phyloP scores from a whole-genome alignment of 345 rosid species.

The Streptanthus diversifolius region DNA sequence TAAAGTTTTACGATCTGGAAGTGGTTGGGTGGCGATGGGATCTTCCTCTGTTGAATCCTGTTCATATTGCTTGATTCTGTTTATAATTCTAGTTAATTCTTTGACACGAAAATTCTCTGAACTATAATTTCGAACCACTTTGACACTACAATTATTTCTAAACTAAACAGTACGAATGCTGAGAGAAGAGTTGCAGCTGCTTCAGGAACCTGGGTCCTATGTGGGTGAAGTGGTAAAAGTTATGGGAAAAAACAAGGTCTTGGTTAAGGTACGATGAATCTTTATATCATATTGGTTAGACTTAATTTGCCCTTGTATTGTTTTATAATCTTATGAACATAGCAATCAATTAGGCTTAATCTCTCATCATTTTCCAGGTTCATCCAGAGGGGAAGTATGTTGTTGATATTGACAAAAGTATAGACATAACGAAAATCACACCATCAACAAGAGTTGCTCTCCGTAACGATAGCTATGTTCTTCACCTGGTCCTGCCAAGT shows the following conservation, averaged over 20 bases:
- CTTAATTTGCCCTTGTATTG: not conserved
- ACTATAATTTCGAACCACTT: not conserved
- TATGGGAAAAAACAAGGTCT: conserved; percentile 96
- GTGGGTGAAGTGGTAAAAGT: conserved; percentile 99
- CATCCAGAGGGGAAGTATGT: conserved; percentile 99
- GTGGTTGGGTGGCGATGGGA: not conserved
- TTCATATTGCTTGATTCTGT: not conserved
- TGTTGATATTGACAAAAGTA: conserved; percentile 88
- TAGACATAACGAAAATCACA: conserved; percentile 87
- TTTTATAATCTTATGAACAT: not conserved
- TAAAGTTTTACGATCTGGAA: conserved; percentile 11
- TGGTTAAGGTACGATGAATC: conserved; percentile 66
- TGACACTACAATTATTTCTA: conserved; percentile 2
- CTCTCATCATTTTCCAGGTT: conserved; percentile 47
- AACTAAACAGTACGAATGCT: conserved; percentile 77
- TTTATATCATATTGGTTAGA: not conserved
- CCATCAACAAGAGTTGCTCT: conserved; percentile 98
- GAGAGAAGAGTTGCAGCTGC: conserved; percentile 90
- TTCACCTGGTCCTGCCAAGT: conserved; percentile 86
- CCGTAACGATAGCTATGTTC: conserved; percentile 96
- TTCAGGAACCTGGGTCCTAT: conserved; percentile 98
- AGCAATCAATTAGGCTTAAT: not conserved
- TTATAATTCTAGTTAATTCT: not conserved
- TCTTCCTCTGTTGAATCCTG: not conserved
- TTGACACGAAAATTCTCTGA: not conserved